Evolutionary conservation across 2,329 filamentous ascomycete genomes (phyloP).

Genomic region (Colletotrichum caudatum): DNA sequence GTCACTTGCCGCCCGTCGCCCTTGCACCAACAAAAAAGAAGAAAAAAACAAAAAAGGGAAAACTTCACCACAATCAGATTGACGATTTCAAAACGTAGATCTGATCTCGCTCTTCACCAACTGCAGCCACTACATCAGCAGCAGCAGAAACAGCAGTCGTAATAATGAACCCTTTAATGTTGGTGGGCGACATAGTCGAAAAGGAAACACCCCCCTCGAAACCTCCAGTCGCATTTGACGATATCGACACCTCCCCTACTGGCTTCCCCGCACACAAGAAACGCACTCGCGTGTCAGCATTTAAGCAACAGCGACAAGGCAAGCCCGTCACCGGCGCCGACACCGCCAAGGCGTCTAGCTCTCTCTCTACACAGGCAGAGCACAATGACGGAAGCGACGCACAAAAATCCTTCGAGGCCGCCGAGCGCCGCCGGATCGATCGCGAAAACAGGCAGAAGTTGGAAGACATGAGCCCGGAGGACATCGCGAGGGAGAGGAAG

Average conservation of each 20-base stretch:
- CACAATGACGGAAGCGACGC: constrained; percentile 17
- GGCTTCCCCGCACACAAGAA: constrained; percentile 94
- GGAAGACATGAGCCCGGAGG: constrained; percentile 80
- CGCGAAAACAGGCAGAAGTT: constrained; percentile 82
- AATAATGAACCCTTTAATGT: constrained; percentile 58
- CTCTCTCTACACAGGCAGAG: constrained; percentile 20
- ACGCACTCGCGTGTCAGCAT: constrained; percentile 78
- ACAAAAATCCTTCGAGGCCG: constrained; percentile 53
- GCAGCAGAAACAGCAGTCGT: not conserved
- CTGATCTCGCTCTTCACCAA: not conserved
- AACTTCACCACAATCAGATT: constrained; percentile 4
- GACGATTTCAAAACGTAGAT: not conserved
- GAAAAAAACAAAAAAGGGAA: not conserved
- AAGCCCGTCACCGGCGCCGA: constrained; percentile 46
- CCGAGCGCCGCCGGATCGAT: constrained; percentile 81
- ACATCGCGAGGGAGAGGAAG: constrained; percentile 83
- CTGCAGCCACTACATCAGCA: not conserved
- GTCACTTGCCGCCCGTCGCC: constrained; percentile 16
- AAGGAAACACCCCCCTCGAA: constrained; percentile 70
- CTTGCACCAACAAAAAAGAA: not conserved
- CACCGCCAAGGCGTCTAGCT: constrained; percentile 27
- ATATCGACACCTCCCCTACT: constrained; percentile 66
- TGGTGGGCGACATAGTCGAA: constrained; percentile 84
- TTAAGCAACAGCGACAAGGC: constrained; percentile 75
- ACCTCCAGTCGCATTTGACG: constrained; percentile 70